Base-by-base conservation (phyloP, 768 basidiomycete species). In the Pholiota microspora region DNA sequence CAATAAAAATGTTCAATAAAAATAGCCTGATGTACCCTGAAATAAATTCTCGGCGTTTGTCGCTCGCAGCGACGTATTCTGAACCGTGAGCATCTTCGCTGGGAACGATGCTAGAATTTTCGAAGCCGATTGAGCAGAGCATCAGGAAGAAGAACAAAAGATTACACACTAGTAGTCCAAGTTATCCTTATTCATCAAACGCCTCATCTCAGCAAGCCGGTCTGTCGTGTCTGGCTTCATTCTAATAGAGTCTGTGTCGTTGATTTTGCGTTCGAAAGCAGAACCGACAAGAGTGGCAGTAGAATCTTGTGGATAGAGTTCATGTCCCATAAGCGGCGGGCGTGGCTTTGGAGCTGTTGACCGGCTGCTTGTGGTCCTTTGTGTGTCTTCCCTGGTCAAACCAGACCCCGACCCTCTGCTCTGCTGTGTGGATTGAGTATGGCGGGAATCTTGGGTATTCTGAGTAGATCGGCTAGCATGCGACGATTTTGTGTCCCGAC, bases 61-160 rank as follows among this genome's bases (percentile, higher is more conserved):
- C 92, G 54, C 83, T 82, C 6, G 77, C 67, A 15, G 89, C 82
- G 23, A 92, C 86, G 56, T 91, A 92, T 68, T 94, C 92, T 0
- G 90, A 91, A 49, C 82, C 81, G 65, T 94, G 92, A 4, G 89
- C 86, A 64, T 94, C 92, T 68, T 90, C 89, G 31, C 79, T 84
- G 2, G 90, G 90, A 45, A 93, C 68, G 59, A 92, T 68, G 62
- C 90, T 93, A 10, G 53, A 29, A 53, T 36, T 42, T 40, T 38
- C 63, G 55, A 51, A 50, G 53, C 51, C 10, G 28, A 51, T 31
- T 23, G 54, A 36, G 45, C 25, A 31, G 27, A 32, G 54, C n/a
- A 35, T 9, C 2, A 18, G 15, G 16, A 23, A 59, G 44, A 16
- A 50, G 27, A 60, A 35, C 25, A 44, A 35, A 34, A 57, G 38